A percentile compares a stretch with the other conserved stretches of the same genome.
These are phyloP conservation scores for Boletus huronensis DNA, from an alignment of 768 basidiomycete genomes.

Conservation along the genomic window DNA sequence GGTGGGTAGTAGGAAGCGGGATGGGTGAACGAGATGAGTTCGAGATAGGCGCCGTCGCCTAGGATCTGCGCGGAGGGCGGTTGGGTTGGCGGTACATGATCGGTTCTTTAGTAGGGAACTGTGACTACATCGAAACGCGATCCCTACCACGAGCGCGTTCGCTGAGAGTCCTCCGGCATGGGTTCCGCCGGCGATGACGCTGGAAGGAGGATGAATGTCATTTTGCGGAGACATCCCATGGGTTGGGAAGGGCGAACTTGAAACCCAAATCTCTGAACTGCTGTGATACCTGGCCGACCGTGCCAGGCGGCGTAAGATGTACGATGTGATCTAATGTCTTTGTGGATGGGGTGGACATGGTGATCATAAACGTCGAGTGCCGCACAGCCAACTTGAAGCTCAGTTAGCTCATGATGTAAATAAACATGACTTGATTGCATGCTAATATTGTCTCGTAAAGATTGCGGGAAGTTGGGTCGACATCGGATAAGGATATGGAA, in stretches of 20 bases:
- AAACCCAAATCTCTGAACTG: conserved; percentile 64
- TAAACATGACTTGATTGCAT: conserved; percentile 1
- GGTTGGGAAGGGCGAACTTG: conserved; percentile 40
- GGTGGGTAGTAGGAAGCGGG: conserved; percentile 52
- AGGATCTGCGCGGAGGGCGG: conserved; percentile 14
- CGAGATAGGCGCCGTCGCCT: conserved; percentile 57
- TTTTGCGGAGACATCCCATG: neutral
- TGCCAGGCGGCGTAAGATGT: conserved; percentile 64
- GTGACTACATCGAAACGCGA: neutral
- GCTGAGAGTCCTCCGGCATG: conserved; percentile 61
- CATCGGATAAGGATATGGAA: neutral
- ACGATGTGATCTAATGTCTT: conserved; percentile 64
- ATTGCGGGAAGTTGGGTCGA: neutral
- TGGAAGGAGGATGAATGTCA: conserved; percentile 22
- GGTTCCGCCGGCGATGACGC: conserved; percentile 63
- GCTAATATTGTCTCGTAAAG: neutral
- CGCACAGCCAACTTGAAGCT: too few relatives aligned
- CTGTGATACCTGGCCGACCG: conserved; percentile 45
- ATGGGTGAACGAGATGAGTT: conserved; percentile 65
- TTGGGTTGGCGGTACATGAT: neutral
- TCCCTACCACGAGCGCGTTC: conserved; percentile 61
- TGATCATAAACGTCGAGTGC: neutral
- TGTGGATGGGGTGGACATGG: conserved; percentile 35
- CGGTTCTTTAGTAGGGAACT: neutral
- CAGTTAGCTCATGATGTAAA: too few relatives aligned